phyloP scores from a whole-genome alignment of 768 basidiomycete species.

The Hericium coralloides region DNA sequence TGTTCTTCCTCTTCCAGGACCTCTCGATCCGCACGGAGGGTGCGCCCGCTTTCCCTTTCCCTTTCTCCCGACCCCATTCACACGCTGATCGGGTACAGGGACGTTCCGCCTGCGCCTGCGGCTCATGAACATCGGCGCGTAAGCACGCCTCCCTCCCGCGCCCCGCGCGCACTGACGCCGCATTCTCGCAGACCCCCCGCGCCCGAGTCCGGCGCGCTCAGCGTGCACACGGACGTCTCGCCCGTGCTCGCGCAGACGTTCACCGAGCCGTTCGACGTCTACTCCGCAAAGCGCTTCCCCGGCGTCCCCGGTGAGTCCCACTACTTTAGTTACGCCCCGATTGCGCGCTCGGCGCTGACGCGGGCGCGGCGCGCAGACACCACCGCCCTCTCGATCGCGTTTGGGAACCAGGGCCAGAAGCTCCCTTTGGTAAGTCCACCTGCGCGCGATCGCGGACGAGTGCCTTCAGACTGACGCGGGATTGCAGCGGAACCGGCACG shows the following conservation, averaged over 20 bases:
- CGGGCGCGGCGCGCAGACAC: conserved; percentile 42
- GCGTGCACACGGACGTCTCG: conserved; percentile 59
- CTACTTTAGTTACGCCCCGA: conserved; percentile 3
- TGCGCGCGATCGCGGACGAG: conserved; percentile 4
- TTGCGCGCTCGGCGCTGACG: background rate
- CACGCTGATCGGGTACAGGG: conserved; percentile 34
- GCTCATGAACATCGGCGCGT: conserved; percentile 88
- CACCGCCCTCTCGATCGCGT: conserved; percentile 82
- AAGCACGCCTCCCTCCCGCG: conserved; percentile 30
- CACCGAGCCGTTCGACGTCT: conserved; percentile 79
- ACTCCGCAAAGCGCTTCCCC: conserved; percentile 89
- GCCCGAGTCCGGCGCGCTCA: conserved; percentile 56
- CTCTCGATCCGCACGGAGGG: conserved; percentile 91
- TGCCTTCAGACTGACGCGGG: conserved; percentile 10
- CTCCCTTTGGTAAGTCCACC: conserved; percentile 60
- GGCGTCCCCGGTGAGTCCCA: conserved; percentile 73
- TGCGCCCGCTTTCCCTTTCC: conserved; percentile 22
- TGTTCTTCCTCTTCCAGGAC: conserved; percentile 95
- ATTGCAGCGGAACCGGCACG: conserved; percentile 71
- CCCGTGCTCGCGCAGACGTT: conserved; percentile 80
- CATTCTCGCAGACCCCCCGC: conserved; percentile 47
- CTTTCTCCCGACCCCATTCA: background rate
- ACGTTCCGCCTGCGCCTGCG: conserved; percentile 80
- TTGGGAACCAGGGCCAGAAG: conserved; percentile 87
- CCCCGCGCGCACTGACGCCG: background rate